A percentile compares a stretch with the other conserved stretches of the same genome.
Conservation (phyloP, 176 grass and related monocot species). For the Puccinellia tenuiflora region DNA sequence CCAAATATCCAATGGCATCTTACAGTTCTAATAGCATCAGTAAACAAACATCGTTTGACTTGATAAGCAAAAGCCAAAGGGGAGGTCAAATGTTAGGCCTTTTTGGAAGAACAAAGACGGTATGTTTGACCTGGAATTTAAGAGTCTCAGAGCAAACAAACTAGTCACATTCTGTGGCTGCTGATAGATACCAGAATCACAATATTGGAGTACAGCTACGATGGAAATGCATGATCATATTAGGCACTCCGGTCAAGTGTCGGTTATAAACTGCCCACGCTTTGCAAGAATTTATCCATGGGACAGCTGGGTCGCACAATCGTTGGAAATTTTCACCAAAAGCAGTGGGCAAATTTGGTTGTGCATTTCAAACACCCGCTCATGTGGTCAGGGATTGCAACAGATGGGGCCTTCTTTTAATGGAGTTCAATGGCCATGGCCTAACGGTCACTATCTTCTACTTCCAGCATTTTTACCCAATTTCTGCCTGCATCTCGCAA, state of each 20-base stretch:
- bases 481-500: neutral
- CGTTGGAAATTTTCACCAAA: neutral
- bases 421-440: constrained; percentile 17
- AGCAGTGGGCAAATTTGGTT: neutral
- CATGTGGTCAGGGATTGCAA: constrained; percentile 1
- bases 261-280: neutral
- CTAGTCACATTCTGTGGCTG: neutral
- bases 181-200: neutral
- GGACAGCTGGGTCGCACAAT: neutral
- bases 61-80: neutral
- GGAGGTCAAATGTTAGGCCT: neutral
- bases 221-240: neutral
- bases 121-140: constrained; percentile 3
- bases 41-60: neutral
- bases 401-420: neutral
- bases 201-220: constrained; percentile 11
- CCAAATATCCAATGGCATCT: neutral
- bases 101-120: neutral
- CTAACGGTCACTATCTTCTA: constrained; percentile 26
- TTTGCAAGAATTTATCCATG: too few species aligned
- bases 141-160: neutral
- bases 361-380: constrained; percentile 1
- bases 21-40: neutral
- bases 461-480: neutral
- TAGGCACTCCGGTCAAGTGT: neutral